These are phyloP conservation scores for Cyberlindnera suaveolens DNA, from an alignment of 805 yeast genomes.

Conservation along the genomic window DNA sequence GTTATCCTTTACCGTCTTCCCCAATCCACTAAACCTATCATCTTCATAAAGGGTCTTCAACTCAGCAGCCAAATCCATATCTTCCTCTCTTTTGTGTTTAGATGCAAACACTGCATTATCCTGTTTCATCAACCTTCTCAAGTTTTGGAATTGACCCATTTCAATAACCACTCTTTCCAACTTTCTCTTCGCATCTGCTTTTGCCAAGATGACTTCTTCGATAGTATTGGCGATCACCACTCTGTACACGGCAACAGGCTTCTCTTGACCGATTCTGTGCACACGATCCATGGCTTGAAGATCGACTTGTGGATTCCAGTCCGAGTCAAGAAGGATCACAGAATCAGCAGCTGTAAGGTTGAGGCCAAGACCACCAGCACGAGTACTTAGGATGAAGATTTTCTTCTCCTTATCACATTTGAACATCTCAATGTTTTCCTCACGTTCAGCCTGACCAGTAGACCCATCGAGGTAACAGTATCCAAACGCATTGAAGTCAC, in stretches of 20 bases:
- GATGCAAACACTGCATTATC: constrained; percentile 20
- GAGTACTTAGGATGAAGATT: constrained; percentile 75
- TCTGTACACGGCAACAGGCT: constrained; percentile 78
- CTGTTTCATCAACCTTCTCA: constrained; percentile 30
- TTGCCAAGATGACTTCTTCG: constrained; percentile 74
- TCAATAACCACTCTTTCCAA: constrained; percentile 73
- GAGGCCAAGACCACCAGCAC: constrained; percentile 94
- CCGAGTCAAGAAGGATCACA: constrained; percentile 85
- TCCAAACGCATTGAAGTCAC: constrained; percentile 39
- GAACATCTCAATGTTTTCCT: constrained; percentile 50
- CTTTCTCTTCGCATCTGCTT: constrained; percentile 74
- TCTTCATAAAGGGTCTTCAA: constrained; percentile 34
- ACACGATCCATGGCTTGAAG: constrained; percentile 94
- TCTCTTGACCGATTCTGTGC: constrained; percentile 86
- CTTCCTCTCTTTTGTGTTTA: constrained; percentile 20
- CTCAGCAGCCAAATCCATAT: constrained; percentile 31
- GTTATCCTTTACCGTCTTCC: constrained; percentile 24
- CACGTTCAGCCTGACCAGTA: constrained; percentile 58
- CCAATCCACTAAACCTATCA: constrained; percentile 25
- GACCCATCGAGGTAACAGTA: constrained; percentile 74
- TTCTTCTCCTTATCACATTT: constrained; percentile 28
- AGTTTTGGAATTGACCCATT: constrained; percentile 49
- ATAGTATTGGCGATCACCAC: constrained; percentile 72
- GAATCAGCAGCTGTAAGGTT: constrained; percentile 85
- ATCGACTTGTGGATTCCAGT: constrained; percentile 97